Percentiles rank a stretch among this genome's conserved stretches.
phyloP scores from a whole-genome alignment of 2,329 filamentous ascomycete species.

The Curvularia sp. region DNA sequence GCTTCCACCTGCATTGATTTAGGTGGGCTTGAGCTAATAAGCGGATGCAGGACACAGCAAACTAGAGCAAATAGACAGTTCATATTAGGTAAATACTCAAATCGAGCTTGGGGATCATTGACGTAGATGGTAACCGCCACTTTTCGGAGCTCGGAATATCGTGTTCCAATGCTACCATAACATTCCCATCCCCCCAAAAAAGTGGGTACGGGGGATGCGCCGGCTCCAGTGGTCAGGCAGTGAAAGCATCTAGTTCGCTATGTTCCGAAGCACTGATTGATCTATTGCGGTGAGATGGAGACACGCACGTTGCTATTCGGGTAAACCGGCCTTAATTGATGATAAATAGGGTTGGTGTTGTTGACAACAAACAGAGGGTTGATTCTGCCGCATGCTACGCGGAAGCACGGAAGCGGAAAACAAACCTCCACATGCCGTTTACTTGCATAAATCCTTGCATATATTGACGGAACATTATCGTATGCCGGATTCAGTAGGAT shows the following conservation, averaged over 20 bases:
- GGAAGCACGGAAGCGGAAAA: neutral
- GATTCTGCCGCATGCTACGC: neutral
- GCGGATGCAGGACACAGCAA: constrained; percentile 26
- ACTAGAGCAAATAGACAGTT: constrained; percentile 18
- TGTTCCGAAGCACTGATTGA: constrained; percentile 2
- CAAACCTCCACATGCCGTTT: neutral
- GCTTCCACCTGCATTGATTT: constrained; percentile 1
- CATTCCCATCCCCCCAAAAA: neutral
- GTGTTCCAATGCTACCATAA: neutral
- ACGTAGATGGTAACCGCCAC: constrained; percentile 8
- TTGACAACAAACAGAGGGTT: neutral
- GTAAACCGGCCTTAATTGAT: neutral
- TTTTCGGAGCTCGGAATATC: neutral
- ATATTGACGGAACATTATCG: neutral
- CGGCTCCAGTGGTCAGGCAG: constrained; percentile 2
- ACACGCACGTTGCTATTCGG: neutral
- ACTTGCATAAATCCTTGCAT: neutral
- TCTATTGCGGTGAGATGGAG: neutral
- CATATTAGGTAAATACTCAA: constrained; percentile 11
- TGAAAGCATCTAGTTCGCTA: neutral
- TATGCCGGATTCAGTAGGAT: neutral
- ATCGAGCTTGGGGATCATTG: neutral
- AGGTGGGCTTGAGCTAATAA: constrained; percentile 16
- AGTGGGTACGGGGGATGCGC: constrained; percentile 2
- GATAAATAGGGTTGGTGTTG: neutral